These are phyloP conservation scores for Articulospora tetracladia DNA, from an alignment of 495 filamentous ascomycete species.

Conservation along the genomic window DNA sequence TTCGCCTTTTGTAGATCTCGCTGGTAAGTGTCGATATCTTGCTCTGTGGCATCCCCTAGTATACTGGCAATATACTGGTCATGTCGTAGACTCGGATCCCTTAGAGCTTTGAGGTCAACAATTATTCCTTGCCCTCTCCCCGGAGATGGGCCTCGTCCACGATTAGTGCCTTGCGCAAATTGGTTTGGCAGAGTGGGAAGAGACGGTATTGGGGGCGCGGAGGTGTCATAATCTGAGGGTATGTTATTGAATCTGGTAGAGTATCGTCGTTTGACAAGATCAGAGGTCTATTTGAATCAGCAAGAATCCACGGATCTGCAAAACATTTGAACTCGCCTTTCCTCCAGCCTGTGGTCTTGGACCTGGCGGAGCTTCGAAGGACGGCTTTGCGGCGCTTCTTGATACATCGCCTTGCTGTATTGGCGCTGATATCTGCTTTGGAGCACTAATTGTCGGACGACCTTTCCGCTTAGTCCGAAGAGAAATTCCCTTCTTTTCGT, in stretches of 20 bases:
- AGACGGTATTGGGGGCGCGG: conserved; percentile 63
- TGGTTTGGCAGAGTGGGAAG: conserved; percentile 48
- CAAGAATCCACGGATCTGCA: background rate
- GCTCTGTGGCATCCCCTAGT: conserved; percentile 87
- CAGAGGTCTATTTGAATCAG: conserved; percentile 57
- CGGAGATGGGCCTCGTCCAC: conserved; percentile 21
- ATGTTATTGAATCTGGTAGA: conserved; percentile 83
- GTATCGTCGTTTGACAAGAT: conserved; percentile 91
- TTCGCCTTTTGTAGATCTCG: conserved; percentile 71
- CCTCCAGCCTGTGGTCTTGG: conserved; percentile 21
- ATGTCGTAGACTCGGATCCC: conserved; percentile 74
- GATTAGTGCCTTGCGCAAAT: conserved; percentile 14
- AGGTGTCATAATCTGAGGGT: conserved; percentile 61
- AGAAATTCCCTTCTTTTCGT: conserved; percentile 62
- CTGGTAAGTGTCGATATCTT: conserved; percentile 86
- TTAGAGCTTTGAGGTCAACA: conserved; percentile 68
- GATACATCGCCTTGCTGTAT: conserved; percentile 35
- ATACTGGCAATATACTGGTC: conserved; percentile 69
- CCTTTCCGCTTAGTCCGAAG: conserved; percentile 83
- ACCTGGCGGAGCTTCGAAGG: conserved; percentile 21
- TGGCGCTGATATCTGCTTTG: conserved; percentile 70
- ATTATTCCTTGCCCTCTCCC: conserved; percentile 32
- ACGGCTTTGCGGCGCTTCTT: conserved; percentile 18
- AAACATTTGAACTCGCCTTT: conserved; percentile 19
- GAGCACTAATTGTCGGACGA: conserved; percentile 76